phyloP scores from a whole-genome alignment of 2,329 filamentous ascomycete species.

The Xylaria multiplex region DNA sequence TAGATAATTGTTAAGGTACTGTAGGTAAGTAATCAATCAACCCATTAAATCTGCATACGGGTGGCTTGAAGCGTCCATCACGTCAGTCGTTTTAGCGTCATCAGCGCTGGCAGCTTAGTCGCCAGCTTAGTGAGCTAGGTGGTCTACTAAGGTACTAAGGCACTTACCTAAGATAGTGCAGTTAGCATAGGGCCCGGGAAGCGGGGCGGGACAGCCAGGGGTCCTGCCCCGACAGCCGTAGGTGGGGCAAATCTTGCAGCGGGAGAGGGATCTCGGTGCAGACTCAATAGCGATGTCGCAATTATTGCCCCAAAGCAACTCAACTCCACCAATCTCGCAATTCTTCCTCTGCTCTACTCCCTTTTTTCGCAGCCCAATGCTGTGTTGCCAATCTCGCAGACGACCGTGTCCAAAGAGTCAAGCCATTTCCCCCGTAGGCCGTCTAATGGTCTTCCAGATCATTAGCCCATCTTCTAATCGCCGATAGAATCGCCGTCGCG shows the following conservation, averaged over 20 bases:
- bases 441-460: not conserved
- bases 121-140: not conserved
- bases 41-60: not conserved
- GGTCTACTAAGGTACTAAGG: not conserved
- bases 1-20: too few relatives aligned
- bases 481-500: slow-evolving; percentile 6
- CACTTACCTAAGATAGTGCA: too few relatives aligned
- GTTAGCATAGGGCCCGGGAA: too few relatives aligned
- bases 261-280: slow-evolving; percentile 45
- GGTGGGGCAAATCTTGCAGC: slow-evolving; percentile 39
- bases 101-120: not conserved
- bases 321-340: slow-evolving; percentile 47
- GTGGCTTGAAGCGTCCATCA: not conserved
- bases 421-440: not conserved
- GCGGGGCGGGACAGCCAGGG: slow-evolving; percentile 3
- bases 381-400: slow-evolving; percentile 19
- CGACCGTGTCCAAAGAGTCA: slow-evolving; percentile 17
- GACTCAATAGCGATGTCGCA: slow-evolving; percentile 50
- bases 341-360: slow-evolving; percentile 49
- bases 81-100: not conserved
- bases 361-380: slow-evolving; percentile 46
- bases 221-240: slow-evolving; percentile 42
- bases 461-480: not conserved
- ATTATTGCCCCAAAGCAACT: slow-evolving; percentile 53
- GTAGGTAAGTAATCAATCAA: too few relatives aligned